Base-by-base conservation (phyloP, 306 rosid genomes). In the Vigna hirtella region DNA sequence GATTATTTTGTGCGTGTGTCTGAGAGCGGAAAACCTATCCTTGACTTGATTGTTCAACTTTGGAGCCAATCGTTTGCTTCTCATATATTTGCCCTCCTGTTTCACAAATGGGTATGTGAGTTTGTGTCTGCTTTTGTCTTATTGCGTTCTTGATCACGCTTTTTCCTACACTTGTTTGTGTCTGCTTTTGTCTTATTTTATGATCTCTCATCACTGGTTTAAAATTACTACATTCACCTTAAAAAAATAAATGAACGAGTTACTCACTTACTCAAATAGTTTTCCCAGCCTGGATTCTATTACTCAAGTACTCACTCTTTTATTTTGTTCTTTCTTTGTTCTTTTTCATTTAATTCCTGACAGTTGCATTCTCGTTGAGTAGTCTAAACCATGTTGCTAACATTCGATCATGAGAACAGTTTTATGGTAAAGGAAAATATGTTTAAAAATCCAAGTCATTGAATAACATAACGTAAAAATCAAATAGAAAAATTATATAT, bases 1-100 rank as follows among this genome's bases (percentile, higher is more conserved):
- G 96, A 93, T 83, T 91, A 90, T 78, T 93, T 88, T 91, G 97
- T 91, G 58, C 77, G 47, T 78, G 85, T 81, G 51, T 90, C 97
- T 51, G 98, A 89, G 78, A 87, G 85, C 53, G 93, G 96, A 72
- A 90, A 96, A 73, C 90, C 94, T 72, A 85, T 93, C 87, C 94
- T 96, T 73, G 94, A 96, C 82, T 74, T 91, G 89, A 86, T 93
- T 76, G 96, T 96, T 81, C 92, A 89, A 88, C 94, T 90, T 10
- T 96, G 99, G 99, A 96, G 99, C 85, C 99, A 96, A 80, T 96
- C 97, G 56, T 93, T 96, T 88, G 93, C 98, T 34, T 96, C 97
- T 17, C 93, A 96, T 79, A 96, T 91, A 65, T 96, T 93, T 82
- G 88, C 97, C 52, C 93, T 91, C 66, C 78, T 96, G 83, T 96